phyloP scores from a whole-genome alignment of 2,329 filamentous ascomycete genomes.

The Nannizzia gypsea region DNA sequence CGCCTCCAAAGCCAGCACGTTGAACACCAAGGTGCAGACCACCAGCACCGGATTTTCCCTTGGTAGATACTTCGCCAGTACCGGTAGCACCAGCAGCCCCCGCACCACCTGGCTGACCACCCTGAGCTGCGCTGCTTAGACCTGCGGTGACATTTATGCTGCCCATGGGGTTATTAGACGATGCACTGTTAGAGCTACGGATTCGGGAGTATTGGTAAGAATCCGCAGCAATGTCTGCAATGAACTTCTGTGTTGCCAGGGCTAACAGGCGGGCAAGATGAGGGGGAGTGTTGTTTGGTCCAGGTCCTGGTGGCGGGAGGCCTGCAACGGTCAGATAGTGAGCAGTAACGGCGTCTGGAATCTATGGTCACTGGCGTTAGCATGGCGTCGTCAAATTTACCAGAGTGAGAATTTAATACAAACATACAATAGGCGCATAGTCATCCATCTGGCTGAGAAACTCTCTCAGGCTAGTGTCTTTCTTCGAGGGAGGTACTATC shows the following conservation, averaged over 20 bases:
- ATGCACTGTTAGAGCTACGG: slow-evolving; percentile 75
- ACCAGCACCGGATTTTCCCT: slow-evolving; percentile 35
- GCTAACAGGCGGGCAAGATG: slow-evolving; percentile 87
- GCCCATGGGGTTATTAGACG: slow-evolving; percentile 82
- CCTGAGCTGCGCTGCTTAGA: slow-evolving; percentile 41
- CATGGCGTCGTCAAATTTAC: neutral
- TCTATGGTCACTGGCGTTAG: slow-evolving; percentile 43
- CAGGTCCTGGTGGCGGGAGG: slow-evolving; percentile 73
- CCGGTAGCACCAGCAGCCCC: slow-evolving; percentile 38
- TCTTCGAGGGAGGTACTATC: slow-evolving; percentile 55
- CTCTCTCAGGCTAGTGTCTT: slow-evolving; percentile 84
- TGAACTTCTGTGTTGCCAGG: slow-evolving; percentile 97
- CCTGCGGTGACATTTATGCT: slow-evolving; percentile 59
- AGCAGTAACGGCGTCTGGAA: slow-evolving; percentile 91
- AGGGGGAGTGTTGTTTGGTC: slow-evolving; percentile 63
- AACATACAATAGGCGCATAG: slow-evolving; percentile 82
- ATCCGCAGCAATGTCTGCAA: slow-evolving; percentile 92
- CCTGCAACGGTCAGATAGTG: slow-evolving; percentile 97
- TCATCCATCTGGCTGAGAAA: slow-evolving; percentile 96
- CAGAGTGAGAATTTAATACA: neutral
- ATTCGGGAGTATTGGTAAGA: slow-evolving; percentile 97
- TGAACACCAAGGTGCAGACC: slow-evolving; percentile 57
- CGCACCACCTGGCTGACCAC: slow-evolving; percentile 24
- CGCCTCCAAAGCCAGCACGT: slow-evolving; percentile 71
- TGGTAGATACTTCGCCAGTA: slow-evolving; percentile 32